These are phyloP conservation scores for Tulasnella sp. DNA, from an alignment of 768 basidiomycete genomes.

Conservation along the genomic window DNA sequence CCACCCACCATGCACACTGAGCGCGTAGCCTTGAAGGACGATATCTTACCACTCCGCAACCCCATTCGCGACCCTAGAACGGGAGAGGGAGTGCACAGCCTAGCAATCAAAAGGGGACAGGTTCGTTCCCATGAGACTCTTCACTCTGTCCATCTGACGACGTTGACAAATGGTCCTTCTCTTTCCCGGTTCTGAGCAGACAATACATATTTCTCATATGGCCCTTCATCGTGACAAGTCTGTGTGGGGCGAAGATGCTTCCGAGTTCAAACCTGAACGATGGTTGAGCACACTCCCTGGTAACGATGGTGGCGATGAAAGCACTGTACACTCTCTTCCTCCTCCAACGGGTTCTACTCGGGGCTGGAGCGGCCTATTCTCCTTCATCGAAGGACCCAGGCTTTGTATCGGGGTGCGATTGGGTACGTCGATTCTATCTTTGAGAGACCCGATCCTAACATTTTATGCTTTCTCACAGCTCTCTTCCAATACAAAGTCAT, in stretches of 20 bases:
- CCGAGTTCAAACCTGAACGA: conserved; percentile 31
- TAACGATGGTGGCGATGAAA: too few relatives aligned
- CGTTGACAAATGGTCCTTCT: conserved; percentile 3
- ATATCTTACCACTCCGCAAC: conserved; percentile 33
- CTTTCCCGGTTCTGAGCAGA: conserved; percentile 18
- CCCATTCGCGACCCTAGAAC: conserved; percentile 26
- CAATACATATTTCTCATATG: conserved; percentile 29
- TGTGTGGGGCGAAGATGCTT: conserved; percentile 31
- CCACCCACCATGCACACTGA: conserved; percentile 33
- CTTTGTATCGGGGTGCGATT: conserved; percentile 34
- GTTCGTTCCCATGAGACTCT: conserved; percentile 19
- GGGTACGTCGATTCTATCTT: not conserved
- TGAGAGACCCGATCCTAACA: conserved; percentile 18
- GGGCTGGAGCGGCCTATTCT: conserved; percentile 31
- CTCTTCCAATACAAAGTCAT: conserved; percentile 35
- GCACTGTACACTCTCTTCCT: too few relatives aligned
- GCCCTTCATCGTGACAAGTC: conserved; percentile 27
- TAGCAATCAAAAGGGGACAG: conserved; percentile 32
- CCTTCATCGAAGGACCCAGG: conserved; percentile 36
- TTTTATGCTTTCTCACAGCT: conserved; percentile 19
- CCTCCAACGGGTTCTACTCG: conserved; percentile 25
- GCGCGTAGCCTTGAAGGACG: conserved; percentile 32
- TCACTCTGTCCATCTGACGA: not conserved
- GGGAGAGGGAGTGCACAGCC: conserved; percentile 23
- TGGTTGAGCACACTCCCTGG: conserved; percentile 22